Percentiles rank a stretch among this genome's conserved stretches.
Evolutionary conservation across 805 yeast genomes (phyloP).

Genomic region (Lachancea meyersii): DNA sequence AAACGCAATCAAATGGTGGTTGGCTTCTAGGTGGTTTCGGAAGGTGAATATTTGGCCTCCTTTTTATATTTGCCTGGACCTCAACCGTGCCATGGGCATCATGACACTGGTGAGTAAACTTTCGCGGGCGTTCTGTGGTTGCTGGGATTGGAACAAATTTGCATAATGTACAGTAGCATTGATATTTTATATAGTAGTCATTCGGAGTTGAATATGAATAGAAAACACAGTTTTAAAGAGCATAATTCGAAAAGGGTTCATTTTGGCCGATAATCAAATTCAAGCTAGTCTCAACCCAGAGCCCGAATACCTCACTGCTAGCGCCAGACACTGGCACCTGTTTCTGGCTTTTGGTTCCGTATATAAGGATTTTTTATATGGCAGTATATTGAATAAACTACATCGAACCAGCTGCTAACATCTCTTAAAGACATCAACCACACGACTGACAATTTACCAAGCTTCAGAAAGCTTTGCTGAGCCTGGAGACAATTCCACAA

Average conservation of each 20-base stretch:
- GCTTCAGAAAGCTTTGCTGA: neutral
- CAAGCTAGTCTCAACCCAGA: no score
- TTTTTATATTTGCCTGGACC: neutral
- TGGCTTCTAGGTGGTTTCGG: constrained; percentile 32
- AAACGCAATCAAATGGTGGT: constrained; percentile 19
- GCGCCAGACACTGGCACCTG: no score
- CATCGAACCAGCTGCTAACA: no score
- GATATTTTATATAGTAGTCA: constrained; percentile 2
- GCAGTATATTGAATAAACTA: no score
- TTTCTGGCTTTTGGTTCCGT: no score
- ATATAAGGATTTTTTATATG: no score
- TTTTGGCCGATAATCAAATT: no score
- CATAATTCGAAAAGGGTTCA: no score
- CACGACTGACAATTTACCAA: neutral
- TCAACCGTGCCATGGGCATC: no score
- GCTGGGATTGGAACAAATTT: neutral
- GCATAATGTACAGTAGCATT: constrained; percentile 1
- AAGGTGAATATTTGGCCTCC: constrained; percentile 7
- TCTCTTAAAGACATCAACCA: no score
- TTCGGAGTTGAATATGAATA: constrained; percentile 6
- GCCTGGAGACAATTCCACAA: neutral
- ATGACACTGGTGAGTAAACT: no score
- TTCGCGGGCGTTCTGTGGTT: neutral
- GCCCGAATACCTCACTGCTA: no score
- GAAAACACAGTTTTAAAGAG: neutral